These are phyloP conservation scores for Brassica napus DNA, from an alignment of 345 rosid species.

Conservation along the genomic window Da-Ae NC_063440.1:26127501-26128000, in stretches of 20 bases:
- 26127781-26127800: slow-evolving; percentile 94
- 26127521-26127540: not conserved
- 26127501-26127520: slow-evolving; percentile 10
- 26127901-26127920: not conserved
- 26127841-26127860: slow-evolving; percentile 96
- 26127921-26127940: not conserved
- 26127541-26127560: slow-evolving; percentile 42
- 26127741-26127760: slow-evolving; percentile 82
- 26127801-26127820: slow-evolving; percentile 99
- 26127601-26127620: slow-evolving; percentile 51
- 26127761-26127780: slow-evolving; percentile 75
- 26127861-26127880: slow-evolving; percentile 41
- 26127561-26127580: slow-evolving; percentile 54
- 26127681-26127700: slow-evolving; percentile 62
- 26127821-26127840: slow-evolving; percentile 93
- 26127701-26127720: slow-evolving; percentile 71
- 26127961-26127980: slow-evolving; percentile 4
- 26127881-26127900: not conserved
- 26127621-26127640: not conserved
- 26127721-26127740: slow-evolving; percentile 90
- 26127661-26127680: not conserved
- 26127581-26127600: slow-evolving; percentile 80
- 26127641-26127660: not conserved
- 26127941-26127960: slow-evolving; percentile 1
- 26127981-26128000: not conserved